These are phyloP conservation scores for Adansonia madagascariensis DNA, from an alignment of 441 rosid species.

Conservation along the genomic window DNA sequence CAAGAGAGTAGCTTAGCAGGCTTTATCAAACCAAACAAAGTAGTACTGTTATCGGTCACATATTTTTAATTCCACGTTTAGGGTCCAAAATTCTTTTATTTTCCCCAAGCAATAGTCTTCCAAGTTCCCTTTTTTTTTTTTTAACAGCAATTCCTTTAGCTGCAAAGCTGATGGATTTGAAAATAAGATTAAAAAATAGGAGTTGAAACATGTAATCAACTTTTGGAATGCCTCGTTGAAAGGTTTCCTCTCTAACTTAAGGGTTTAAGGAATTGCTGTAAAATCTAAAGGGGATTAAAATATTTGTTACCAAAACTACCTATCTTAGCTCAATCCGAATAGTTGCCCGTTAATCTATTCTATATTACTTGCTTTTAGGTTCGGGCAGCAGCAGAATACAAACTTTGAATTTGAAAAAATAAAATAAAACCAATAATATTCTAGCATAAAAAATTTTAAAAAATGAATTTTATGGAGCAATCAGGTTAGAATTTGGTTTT, in stretches of 20 bases:
- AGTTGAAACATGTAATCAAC: not conserved
- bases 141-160: not conserved
- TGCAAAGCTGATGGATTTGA: not conserved
- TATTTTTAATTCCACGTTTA: not conserved
- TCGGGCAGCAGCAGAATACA: not conserved
- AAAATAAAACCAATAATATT: not conserved
- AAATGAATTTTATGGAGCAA: not conserved
- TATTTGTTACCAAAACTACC: not conserved
- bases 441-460: not conserved
- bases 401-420: not conserved
- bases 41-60: not conserved
- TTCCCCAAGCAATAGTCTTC: not conserved
- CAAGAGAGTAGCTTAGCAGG: not conserved
- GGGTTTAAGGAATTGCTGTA: not conserved
- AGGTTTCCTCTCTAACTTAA: not conserved
- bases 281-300: not conserved
- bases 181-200: not conserved
- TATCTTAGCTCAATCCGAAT: not conserved
- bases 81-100: constrained; percentile 15
- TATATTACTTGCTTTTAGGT: not conserved
- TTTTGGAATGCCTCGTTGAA: not conserved
- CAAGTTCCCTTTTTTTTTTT: not conserved
- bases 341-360: not conserved
- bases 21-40: not conserved
- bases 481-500: not conserved